Conservation (phyloP, 129 eudicot species). For the Erigeron canadensis region DNA sequence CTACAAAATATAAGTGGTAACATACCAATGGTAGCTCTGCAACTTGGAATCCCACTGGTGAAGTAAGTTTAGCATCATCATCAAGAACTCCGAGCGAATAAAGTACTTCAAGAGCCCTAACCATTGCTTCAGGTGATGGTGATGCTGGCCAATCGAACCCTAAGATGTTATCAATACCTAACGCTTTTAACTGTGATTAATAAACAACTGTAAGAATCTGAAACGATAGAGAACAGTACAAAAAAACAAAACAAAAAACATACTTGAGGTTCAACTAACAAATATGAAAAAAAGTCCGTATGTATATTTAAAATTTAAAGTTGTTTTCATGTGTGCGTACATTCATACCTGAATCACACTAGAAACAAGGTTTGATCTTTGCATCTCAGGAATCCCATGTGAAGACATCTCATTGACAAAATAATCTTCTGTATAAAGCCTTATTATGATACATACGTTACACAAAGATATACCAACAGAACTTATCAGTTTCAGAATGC, state of each 20-base stretch:
- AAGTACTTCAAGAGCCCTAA: slow-evolving; percentile 90
- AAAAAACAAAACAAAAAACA: background rate
- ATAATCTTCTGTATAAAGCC: slow-evolving; percentile 94
- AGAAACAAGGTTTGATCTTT: slow-evolving; percentile 87
- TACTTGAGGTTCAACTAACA: background rate
- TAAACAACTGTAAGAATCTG: slow-evolving; percentile 18
- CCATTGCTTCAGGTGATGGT: slow-evolving; percentile 91
- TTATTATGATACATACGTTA: slow-evolving; percentile 22
- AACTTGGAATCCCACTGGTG: slow-evolving; percentile 92
- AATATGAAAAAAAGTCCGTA: background rate
- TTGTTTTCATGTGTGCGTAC: background rate
- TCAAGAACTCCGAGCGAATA: slow-evolving; percentile 96
- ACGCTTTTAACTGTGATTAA: slow-evolving; percentile 68
- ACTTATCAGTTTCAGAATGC: background rate
- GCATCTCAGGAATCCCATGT: slow-evolving; percentile 96
- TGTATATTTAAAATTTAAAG: background rate
- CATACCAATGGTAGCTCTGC: slow-evolving; percentile 95
- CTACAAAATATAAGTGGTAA: background rate
- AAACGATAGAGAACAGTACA: background rate
- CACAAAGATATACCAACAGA: background rate
- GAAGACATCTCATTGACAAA: slow-evolving; percentile 70
- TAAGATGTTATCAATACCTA: slow-evolving; percentile 93
- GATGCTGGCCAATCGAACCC: slow-evolving; percentile 99
- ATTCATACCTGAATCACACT: slow-evolving; percentile 79
- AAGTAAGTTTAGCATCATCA: slow-evolving; percentile 95